Conservation (phyloP, 805 yeast genomes). For the Saitoella complicata region DNA sequence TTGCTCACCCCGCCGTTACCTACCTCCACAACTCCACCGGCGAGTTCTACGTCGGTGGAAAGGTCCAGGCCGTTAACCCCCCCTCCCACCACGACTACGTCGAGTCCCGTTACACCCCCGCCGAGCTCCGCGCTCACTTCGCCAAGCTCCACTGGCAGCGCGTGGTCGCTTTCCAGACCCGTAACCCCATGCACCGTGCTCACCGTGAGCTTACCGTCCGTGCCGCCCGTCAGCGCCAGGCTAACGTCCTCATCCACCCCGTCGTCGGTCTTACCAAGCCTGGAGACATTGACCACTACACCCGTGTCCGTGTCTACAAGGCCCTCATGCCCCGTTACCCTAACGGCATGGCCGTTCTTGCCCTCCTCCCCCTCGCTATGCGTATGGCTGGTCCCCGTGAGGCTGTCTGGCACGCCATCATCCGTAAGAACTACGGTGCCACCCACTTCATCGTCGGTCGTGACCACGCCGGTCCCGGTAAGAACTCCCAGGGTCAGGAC, state of each 20-base stretch:
- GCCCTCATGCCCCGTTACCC: conserved; percentile 87
- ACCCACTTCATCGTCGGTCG: conserved; percentile 95
- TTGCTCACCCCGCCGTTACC: conserved; percentile 84
- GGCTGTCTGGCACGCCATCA: conserved; percentile 96
- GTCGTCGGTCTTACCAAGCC: conserved; percentile 95
- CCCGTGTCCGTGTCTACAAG: conserved; percentile 89
- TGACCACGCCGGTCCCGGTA: conserved; percentile 96
- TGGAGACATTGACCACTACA: conserved; percentile 94
- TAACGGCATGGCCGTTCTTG: conserved; percentile 77
- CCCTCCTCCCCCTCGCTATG: conserved; percentile 88
- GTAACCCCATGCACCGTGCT: conserved; percentile 98
- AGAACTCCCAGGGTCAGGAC: conserved; percentile 73
- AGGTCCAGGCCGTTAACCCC: conserved; percentile 62
- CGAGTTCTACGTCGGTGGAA: conserved; percentile 78
- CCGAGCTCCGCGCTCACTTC: conserved; percentile 77
- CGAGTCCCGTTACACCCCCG: conserved; percentile 75
- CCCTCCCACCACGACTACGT: conserved; percentile 86
- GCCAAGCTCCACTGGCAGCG: conserved; percentile 64
- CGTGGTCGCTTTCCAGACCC: conserved; percentile 92
- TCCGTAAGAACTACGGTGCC: conserved; percentile 91
- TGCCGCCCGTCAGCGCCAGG: conserved; percentile 86
- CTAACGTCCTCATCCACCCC: conserved; percentile 82
- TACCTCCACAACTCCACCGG: conserved; percentile 61
- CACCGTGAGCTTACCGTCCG: conserved; percentile 91
- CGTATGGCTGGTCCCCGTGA: conserved; percentile 99